A percentile compares a stretch with the other conserved stretches of the same genome.
phyloP scores from a whole-genome alignment of 306 rosid species.

The Lagenaria siceraria region DNA sequence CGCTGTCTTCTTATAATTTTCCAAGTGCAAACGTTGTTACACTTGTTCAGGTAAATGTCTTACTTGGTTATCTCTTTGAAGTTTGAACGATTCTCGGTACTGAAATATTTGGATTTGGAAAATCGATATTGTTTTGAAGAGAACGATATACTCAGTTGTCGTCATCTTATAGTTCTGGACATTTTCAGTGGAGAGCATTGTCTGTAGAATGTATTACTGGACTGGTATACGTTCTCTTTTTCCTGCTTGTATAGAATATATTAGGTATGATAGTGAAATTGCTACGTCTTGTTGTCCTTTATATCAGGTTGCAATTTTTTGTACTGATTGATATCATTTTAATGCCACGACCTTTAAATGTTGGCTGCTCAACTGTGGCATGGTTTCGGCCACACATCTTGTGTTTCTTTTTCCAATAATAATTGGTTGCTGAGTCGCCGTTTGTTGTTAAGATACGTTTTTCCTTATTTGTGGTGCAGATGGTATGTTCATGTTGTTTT shows the following conservation, averaged over 20 bases:
- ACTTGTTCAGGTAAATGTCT: conserved; percentile 66
- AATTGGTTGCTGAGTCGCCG: neutral
- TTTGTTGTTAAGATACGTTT: neutral
- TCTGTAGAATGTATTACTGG: neutral
- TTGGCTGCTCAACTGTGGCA: neutral
- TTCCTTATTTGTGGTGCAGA: conserved; percentile 39
- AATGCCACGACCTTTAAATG: neutral
- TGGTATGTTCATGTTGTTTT: conserved; percentile 63
- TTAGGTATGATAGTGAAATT: neutral
- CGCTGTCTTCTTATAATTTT: conserved; percentile 78
- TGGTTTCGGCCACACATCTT: neutral
- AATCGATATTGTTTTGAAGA: neutral
- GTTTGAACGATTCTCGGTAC: neutral
- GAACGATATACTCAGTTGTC: neutral
- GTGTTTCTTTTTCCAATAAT: neutral
- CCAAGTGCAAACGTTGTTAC: conserved; percentile 84
- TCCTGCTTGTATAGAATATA: neutral
- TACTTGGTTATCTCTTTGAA: neutral
- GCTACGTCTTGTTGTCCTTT: neutral
- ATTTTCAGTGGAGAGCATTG: neutral
- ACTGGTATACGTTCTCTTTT: neutral
- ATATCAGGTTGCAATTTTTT: neutral
- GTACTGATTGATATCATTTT: neutral
- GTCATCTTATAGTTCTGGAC: neutral
- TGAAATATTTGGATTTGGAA: neutral